Evolutionary conservation across 2,329 filamentous ascomycete genomes (phyloP).

Genomic region (Fusarium duplospermum): DNA sequence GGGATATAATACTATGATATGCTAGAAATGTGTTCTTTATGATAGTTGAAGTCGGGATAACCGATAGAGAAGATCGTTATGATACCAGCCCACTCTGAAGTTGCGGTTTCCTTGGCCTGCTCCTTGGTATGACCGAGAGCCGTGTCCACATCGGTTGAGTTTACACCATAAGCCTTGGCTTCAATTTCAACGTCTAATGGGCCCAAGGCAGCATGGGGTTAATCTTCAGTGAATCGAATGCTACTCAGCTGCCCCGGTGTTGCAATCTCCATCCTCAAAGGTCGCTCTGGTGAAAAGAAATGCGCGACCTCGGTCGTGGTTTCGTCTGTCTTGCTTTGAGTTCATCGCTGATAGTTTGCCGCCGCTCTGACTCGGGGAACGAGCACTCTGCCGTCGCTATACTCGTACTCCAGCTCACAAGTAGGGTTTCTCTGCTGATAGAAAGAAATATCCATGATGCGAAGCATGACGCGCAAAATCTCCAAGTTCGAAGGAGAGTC

Average conservation of each 20-base stretch:
- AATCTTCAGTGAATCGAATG: background rate
- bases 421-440: conserved; percentile 2
- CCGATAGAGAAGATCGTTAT: no score
- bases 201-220: background rate
- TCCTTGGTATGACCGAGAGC: background rate
- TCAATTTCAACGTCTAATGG: background rate
- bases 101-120: background rate
- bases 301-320: background rate
- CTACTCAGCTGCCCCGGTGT: background rate
- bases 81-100: background rate
- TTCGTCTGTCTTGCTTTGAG: background rate
- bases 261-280: background rate
- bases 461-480: conserved; percentile 1
- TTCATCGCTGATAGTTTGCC: background rate
- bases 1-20: no score
- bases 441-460: conserved; percentile 12
- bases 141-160: background rate
- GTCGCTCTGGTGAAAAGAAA: background rate
- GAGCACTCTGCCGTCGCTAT: background rate
- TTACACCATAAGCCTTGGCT: background rate
- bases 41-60: no score
- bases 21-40: no score
- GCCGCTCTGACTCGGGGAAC: background rate
- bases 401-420: conserved; percentile 22
- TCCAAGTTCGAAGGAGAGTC: background rate